Evolutionary conservation across 2,329 filamentous ascomycete genomes (phyloP).

Genomic region (Nothophaeocryptopus gaeumannii): DNA sequence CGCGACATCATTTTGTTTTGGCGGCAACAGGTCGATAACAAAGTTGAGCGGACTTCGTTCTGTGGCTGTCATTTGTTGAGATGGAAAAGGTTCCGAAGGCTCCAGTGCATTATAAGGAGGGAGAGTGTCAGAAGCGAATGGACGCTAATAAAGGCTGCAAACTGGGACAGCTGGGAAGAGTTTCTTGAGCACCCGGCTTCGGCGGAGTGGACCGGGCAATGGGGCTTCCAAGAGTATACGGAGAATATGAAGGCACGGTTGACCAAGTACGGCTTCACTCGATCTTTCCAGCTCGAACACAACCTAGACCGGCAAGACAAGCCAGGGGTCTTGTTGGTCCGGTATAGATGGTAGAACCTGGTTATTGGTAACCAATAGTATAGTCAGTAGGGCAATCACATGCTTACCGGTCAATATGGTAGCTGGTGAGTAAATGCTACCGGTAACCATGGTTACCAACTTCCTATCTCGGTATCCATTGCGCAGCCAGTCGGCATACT

Average conservation of each 20-base stretch:
- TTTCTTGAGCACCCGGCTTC: neutral
- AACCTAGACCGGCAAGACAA: slow-evolving; percentile 1
- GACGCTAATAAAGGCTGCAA: neutral
- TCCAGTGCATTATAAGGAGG: slow-evolving; percentile 1
- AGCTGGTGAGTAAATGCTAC: no score
- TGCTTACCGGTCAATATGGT: no score
- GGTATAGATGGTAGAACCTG: no score
- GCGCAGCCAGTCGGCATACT: no score
- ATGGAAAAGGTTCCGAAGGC: slow-evolving; percentile 1
- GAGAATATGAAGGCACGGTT: slow-evolving; percentile 2
- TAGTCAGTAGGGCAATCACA: no score
- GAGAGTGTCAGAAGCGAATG: neutral
- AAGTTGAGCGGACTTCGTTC: neutral
- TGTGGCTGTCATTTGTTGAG: neutral
- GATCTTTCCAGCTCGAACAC: neutral
- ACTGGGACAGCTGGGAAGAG: neutral
- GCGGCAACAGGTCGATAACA: neutral
- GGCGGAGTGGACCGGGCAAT: neutral
- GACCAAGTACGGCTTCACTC: slow-evolving; percentile 4
- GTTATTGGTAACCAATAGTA: no score
- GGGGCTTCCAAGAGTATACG: neutral
- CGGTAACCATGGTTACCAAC: no score
- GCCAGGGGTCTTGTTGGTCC: no score
- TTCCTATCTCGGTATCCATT: no score
- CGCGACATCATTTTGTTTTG: slow-evolving; percentile 7